Evolutionary conservation across 495 filamentous ascomycete species (phyloP), one percentile per base, ranked within the genome.

Genomic region (Podospora fimiseda): DNA sequence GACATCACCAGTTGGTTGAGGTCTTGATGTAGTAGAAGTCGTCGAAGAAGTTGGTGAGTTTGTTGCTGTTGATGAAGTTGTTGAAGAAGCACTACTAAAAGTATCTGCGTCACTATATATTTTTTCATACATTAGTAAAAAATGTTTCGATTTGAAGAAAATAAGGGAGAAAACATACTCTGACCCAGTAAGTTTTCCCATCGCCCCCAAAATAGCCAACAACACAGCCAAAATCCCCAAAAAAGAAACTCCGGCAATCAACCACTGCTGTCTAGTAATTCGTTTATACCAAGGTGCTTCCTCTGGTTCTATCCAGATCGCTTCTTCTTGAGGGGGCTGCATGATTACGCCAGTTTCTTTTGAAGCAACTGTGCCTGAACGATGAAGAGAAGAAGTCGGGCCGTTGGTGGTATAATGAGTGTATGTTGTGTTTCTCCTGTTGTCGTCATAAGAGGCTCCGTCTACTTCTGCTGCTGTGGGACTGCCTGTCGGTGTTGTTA

Each of bases 141-240:
- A n/a, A n/a, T n/a, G n/a, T n/a, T n/a, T n/a, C n/a, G n/a, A n/a
- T n/a, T n/a, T n/a, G n/a, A n/a, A n/a, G n/a, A n/a, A 33, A 33
- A 33, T 6, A 33, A 33, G 27, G 11, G 27, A 33, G 27, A 33
- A 33, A 11, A 45, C 57, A 27, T 51, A 66, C 63, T 38, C 43
- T 41, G 43, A 38, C 8, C 39, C 39, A 1, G 33, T 30, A 5
- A 66, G 41, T 7, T 50, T 43, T 15, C 51, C 52, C 61, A 64
- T 56, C 44, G 59, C 63, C 24, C 59, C 63, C 9, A 66, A 56
- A 19, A 66, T 64, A 9, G 63, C 63, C 33, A 66, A 20, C 14
- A 66, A 11, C 27, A 66, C 61, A 14, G 24, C 63, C 2, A 41
- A 44, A 21, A 56, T 53, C 39, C 63, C 63, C 13, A 64, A n/a